Evolutionary conservation across 331 rosid species (phyloP).

Genomic region (Acacia pycnantha): DNA sequence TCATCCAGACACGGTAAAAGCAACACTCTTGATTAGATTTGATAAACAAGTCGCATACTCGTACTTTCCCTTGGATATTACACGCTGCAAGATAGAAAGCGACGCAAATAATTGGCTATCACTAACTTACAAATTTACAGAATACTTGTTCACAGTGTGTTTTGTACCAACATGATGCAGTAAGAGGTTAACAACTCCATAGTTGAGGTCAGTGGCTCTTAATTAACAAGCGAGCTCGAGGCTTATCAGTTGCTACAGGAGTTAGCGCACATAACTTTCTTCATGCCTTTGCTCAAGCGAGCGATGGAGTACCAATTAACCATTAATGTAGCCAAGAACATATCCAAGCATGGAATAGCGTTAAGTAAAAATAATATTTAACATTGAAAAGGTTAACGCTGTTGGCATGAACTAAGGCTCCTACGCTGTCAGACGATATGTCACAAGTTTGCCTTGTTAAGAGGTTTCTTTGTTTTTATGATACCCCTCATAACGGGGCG

Average conservation of each 20-base stretch:
- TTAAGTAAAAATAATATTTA: constrained; percentile 14
- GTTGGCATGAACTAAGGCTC: constrained; percentile 34
- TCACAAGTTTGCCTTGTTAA: constrained; percentile 35
- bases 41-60: not conserved
- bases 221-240: constrained; percentile 27
- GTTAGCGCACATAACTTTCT: constrained; percentile 30
- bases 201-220: constrained; percentile 4
- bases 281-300: constrained; percentile 25
- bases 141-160: constrained; percentile 31
- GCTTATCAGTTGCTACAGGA: constrained; percentile 35
- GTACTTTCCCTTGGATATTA: not conserved
- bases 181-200: constrained; percentile 38
- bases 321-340: constrained; percentile 28
- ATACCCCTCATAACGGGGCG: constrained; percentile 55
- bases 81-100: not conserved
- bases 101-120: constrained; percentile 8
- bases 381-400: constrained; percentile 25
- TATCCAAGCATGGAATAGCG: constrained; percentile 25
- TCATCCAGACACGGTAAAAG: not conserved
- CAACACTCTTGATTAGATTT: not conserved
- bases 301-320: constrained; percentile 19
- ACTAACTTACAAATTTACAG: constrained; percentile 38
- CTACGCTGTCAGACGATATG: constrained; percentile 24
- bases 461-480: constrained; percentile 41
- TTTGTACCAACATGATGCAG: constrained; percentile 24